Evolutionary conservation across 768 basidiomycete genomes (phyloP).

Genomic region (Podaxis sp.): DNA sequence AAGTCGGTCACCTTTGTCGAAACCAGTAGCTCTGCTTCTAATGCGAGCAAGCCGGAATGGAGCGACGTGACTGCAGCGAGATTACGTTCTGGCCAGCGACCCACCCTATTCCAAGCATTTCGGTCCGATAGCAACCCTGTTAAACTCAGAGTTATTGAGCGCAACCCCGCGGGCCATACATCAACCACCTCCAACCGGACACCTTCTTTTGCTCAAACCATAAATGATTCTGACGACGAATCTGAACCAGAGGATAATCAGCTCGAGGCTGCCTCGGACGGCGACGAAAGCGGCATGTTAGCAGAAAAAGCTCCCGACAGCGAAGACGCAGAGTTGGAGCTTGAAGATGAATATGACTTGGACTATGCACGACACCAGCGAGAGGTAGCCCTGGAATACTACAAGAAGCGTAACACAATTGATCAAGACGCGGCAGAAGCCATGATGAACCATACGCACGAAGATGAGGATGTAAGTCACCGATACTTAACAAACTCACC

Average conservation of each 20-base stretch:
- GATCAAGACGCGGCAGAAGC: conserved; percentile 52
- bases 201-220: conserved; percentile 20
- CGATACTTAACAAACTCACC: conserved; percentile 9
- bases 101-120: conserved; percentile 36
- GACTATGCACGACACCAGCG: conserved; percentile 69
- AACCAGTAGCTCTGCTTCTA: conserved; percentile 16
- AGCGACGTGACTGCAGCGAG: conserved; percentile 56
- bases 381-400: conserved; percentile 72
- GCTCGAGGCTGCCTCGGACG: conserved; percentile 17
- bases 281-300: conserved; percentile 27
- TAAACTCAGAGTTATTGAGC: conserved; percentile 71
- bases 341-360: conserved; percentile 53
- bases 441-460: conserved; percentile 47
- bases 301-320: conserved; percentile 23
- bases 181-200: conserved; percentile 17
- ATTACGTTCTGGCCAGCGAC: conserved; percentile 38
- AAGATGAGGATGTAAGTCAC: conserved; percentile 47
- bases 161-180: conserved; percentile 37
- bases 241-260: conserved; percentile 39
- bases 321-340: conserved; percentile 32
- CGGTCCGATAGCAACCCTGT: conserved; percentile 48
- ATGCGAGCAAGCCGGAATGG: conserved; percentile 36
- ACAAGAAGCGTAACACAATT: conserved; percentile 57
- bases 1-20: conserved; percentile 71
- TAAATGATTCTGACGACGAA: conserved; percentile 71